These are phyloP conservation scores for Lachancea sp. DNA, from an alignment of 805 yeast species.

Conservation along the genomic window DNA sequence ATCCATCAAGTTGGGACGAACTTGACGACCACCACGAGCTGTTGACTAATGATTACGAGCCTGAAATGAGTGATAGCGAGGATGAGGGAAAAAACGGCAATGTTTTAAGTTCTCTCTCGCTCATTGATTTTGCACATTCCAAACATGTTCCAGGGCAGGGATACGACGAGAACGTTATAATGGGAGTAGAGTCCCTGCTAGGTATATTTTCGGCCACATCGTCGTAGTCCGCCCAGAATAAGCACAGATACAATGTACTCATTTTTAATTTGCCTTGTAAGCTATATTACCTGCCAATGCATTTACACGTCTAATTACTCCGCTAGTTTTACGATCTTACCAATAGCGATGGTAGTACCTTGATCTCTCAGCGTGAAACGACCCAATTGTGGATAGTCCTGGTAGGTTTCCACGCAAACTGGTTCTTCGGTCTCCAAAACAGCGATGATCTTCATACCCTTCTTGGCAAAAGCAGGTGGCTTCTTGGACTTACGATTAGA, in stretches of 20 bases:
- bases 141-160: slow-evolving; percentile 54
- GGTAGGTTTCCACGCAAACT: slow-evolving; percentile 88
- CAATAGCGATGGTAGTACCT: slow-evolving; percentile 97
- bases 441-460: slow-evolving; percentile 98
- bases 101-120: slow-evolving; percentile 50
- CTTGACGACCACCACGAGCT: slow-evolving; percentile 37
- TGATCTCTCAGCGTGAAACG: slow-evolving; percentile 98
- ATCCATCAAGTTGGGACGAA: slow-evolving; percentile 45
- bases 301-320: slow-evolving; percentile 28
- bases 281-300: not conserved
- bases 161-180: slow-evolving; percentile 61
- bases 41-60: slow-evolving; percentile 33
- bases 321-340: slow-evolving; percentile 87
- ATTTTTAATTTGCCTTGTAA: not conserved
- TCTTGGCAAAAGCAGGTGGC: slow-evolving; percentile 97
- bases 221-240: not conserved
- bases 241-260: not conserved
- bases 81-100: slow-evolving; percentile 12
- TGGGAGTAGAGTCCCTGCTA: slow-evolving; percentile 63
- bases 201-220: slow-evolving; percentile 32
- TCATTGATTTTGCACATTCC: slow-evolving; percentile 93
- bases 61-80: slow-evolving; percentile 30
- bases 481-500: slow-evolving; percentile 94
- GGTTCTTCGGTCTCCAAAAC: slow-evolving; percentile 79
- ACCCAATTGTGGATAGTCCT: slow-evolving; percentile 92